Evolutionary conservation across 2,329 filamentous ascomycete genomes (phyloP).

Genomic region (Aspergillus neotritici): DNA sequence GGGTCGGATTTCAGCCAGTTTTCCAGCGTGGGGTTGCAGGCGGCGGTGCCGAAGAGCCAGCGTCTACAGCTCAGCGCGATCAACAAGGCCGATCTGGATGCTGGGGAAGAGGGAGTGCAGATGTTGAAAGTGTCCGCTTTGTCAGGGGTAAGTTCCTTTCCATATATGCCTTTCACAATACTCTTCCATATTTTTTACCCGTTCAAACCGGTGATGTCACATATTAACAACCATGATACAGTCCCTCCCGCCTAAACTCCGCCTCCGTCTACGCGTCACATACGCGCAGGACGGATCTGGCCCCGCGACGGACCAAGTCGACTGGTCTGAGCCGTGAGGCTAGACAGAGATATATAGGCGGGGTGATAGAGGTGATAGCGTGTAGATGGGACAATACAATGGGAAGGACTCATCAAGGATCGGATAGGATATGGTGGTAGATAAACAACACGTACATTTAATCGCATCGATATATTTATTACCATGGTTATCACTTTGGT

Average conservation of each 20-base stretch:
- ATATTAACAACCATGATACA: constrained; percentile 36
- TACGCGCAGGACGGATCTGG: constrained; percentile 67
- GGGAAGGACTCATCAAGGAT: no score
- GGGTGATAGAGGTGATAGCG: no score
- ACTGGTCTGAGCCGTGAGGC: constrained; percentile 75
- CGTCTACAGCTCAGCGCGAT: constrained; percentile 89
- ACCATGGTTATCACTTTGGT: no score
- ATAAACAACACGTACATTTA: not conserved
- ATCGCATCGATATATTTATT: constrained; percentile 1
- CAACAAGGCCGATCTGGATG: constrained; percentile 68
- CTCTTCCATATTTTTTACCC: no score
- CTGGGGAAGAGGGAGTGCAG: constrained; percentile 79
- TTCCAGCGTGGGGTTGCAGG: constrained; percentile 76
- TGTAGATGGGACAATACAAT: no score
- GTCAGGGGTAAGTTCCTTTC: constrained; percentile 69
- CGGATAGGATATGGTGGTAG: no score
- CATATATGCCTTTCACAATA: no score
- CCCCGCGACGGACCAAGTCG: constrained; percentile 82
- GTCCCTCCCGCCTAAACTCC: constrained; percentile 64
- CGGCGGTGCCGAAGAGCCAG: constrained; percentile 93
- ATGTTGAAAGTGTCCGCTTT: constrained; percentile 80
- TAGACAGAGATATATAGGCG: constrained; percentile 10
- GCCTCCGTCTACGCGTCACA: constrained; percentile 77
- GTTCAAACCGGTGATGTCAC: no score
- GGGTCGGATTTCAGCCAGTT: constrained; percentile 60